Percentiles rank a stretch among this genome's conserved stretches.
These are phyloP conservation scores for Leccinellum albellum DNA, from an alignment of 768 basidiomycete species.

Conservation along the genomic window DNA sequence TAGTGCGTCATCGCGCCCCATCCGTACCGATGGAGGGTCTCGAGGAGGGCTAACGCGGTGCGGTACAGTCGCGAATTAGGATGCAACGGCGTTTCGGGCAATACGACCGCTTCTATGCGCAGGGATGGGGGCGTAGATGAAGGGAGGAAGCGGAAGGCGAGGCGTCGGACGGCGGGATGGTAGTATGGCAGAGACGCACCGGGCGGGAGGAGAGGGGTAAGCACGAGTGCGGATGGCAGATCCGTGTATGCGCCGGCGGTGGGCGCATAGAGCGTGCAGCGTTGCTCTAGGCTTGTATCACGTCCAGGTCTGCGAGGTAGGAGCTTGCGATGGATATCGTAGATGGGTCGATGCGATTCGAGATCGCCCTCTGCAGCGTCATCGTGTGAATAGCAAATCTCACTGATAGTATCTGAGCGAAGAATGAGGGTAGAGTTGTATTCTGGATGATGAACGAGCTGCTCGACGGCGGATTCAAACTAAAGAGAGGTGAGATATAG, in stretches of 20 bases:
- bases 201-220: slow-evolving; percentile 53
- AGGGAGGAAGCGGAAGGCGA: slow-evolving; percentile 75
- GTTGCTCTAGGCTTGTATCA: slow-evolving; percentile 71
- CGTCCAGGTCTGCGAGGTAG: slow-evolving; percentile 77
- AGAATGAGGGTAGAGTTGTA: slow-evolving; percentile 90
- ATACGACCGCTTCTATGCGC: slow-evolving; percentile 21
- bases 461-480: slow-evolving; percentile 72
- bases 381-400: slow-evolving; percentile 32
- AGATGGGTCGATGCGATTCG: slow-evolving; percentile 38
- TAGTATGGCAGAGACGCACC: slow-evolving; percentile 74
- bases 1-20: slow-evolving; percentile 81
- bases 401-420: slow-evolving; percentile 65
- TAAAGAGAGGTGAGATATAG: slow-evolving; percentile 25
- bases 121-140: slow-evolving; percentile 20
- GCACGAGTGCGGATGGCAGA: slow-evolving; percentile 40
- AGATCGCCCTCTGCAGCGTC: slow-evolving; percentile 19
- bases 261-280: slow-evolving; percentile 66
- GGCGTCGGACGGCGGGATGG: slow-evolving; percentile 75
- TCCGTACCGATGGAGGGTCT: slow-evolving; percentile 83
- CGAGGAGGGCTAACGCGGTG: slow-evolving; percentile 76
- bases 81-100: slow-evolving; percentile 48
- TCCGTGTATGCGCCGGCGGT: slow-evolving; percentile 18
- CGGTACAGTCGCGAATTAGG: slow-evolving; percentile 67
- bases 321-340: slow-evolving; percentile 61
- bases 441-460: slow-evolving; percentile 84